Conservation (phyloP, 2,329 filamentous ascomycete genomes). For the Botrytis pseudocinerea region DNA sequence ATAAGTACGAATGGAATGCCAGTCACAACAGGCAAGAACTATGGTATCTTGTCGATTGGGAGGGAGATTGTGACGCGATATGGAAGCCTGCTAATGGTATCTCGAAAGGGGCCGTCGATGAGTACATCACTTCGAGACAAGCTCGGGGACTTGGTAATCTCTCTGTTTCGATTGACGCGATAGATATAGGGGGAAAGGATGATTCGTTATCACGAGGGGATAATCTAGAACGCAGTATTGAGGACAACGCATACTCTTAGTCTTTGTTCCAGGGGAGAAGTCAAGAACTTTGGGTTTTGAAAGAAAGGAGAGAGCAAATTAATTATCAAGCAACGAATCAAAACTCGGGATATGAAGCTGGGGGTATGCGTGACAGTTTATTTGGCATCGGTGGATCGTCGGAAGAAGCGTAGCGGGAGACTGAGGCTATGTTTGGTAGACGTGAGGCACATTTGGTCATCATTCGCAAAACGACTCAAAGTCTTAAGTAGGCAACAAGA, state of each 20-base stretch:
- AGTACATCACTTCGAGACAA: slow-evolving; percentile 25
- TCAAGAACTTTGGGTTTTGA: not conserved
- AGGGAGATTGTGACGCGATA: slow-evolving; percentile 30
- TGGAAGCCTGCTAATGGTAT: slow-evolving; percentile 38
- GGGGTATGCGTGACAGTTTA: not conserved
- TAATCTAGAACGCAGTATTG: slow-evolving; percentile 6
- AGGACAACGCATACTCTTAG: not conserved
- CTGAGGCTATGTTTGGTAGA: not conserved
- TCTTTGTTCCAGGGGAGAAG: not conserved
- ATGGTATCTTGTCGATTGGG: slow-evolving; percentile 38
- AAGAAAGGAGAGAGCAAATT: not conserved
- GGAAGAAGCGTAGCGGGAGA: not conserved
- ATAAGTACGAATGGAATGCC: slow-evolving; percentile 22
- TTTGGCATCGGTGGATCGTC: not conserved
- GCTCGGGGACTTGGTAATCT: not conserved
- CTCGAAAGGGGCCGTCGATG: slow-evolving; percentile 20
- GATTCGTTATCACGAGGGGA: not conserved
- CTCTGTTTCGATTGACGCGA: not conserved
- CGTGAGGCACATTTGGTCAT: not conserved
- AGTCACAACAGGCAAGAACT: slow-evolving; percentile 14
- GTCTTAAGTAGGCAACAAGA: not conserved
- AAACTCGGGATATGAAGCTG: not conserved
- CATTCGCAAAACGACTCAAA: not conserved
- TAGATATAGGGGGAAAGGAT: not conserved
- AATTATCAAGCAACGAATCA: not conserved